Evolutionary conservation across 176 grass and related monocot species (phyloP).

Genomic region (Musa itinerans): DNA sequence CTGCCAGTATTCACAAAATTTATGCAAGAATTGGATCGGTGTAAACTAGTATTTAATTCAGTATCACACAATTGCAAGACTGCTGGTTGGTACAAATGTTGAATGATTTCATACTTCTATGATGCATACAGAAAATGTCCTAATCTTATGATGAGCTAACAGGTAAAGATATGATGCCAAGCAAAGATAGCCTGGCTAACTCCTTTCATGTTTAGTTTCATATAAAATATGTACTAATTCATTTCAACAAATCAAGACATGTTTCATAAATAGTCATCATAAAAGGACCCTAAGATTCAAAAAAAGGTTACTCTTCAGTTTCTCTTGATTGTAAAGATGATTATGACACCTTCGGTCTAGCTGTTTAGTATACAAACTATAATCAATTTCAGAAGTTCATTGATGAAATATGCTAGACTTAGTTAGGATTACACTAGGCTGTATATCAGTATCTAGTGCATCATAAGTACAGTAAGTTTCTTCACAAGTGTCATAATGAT

Average conservation of each 20-base stretch:
- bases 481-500: no score
- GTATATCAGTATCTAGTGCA: no score
- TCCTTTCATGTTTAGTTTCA: neutral
- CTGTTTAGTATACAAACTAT: neutral
- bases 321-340: neutral
- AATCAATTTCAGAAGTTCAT: no score
- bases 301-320: neutral
- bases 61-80: neutral
- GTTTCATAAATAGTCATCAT: neutral
- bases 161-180: neutral
- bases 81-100: neutral
- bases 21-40: neutral
- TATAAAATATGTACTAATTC: neutral
- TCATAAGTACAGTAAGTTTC: no score
- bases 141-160: neutral
- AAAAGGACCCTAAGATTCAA: neutral
- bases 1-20: neutral
- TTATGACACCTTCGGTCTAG: neutral
- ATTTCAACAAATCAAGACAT: neutral
- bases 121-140: neutral
- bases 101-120: neutral
- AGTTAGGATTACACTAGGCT: no score
- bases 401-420: no score
- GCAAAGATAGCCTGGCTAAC: no score
- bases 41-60: neutral